phyloP scores from a whole-genome alignment of 768 basidiomycete genomes.

The Mycena albidolilacea region DNA sequence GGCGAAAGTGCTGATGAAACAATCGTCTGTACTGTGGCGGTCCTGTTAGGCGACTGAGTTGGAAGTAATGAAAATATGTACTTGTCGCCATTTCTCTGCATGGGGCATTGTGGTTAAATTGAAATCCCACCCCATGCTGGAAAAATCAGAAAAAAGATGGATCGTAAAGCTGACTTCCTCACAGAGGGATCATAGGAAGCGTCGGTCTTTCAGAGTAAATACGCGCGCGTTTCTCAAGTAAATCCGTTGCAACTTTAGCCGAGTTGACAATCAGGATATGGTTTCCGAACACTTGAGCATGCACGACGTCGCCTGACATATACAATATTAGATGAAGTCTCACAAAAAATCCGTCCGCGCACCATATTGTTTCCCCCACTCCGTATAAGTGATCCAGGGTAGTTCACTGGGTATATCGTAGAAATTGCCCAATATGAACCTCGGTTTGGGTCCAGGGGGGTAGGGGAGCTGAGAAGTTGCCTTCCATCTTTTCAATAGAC shows the following conservation, averaged over 20 bases:
- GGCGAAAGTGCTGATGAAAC: constrained; percentile 43
- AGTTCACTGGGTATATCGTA: background rate
- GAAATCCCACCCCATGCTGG: constrained; percentile 54
- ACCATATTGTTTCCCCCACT: no score
- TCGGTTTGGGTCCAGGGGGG: constrained; percentile 45
- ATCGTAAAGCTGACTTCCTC: background rate
- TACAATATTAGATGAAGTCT: no score
- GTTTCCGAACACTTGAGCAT: background rate
- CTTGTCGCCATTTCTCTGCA: constrained; percentile 46
- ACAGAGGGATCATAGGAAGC: background rate
- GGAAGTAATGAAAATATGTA: background rate
- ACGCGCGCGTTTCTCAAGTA: no score
- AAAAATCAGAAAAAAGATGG: background rate
- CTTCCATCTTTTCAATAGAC: constrained; percentile 7
- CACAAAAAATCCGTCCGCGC: background rate
- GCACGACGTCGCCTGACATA: background rate
- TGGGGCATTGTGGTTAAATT: constrained; percentile 48
- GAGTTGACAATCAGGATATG: background rate
- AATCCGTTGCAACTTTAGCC: no score
- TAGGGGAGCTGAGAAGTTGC: constrained; percentile 38
- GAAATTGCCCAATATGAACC: constrained; percentile 42
- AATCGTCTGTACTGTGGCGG: constrained; percentile 35
- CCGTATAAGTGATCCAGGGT: constrained; percentile 48
- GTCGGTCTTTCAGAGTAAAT: background rate
- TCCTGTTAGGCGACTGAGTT: background rate